A percentile compares a stretch with the other conserved stretches of the same genome.
phyloP scores from a whole-genome alignment of 257 asterid species.

The Lycium barbarum region DNA sequence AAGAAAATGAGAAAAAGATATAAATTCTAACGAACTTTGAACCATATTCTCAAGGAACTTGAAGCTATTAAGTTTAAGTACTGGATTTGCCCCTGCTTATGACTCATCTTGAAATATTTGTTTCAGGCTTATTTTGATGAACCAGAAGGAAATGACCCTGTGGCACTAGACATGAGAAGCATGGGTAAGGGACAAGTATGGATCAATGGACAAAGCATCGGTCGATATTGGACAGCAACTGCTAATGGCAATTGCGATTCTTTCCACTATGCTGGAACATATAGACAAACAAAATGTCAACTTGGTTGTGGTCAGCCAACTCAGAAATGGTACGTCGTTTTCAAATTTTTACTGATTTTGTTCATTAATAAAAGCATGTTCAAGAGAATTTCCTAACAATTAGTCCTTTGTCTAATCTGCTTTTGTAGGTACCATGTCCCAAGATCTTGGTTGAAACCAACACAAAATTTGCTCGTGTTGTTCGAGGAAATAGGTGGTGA shows the following conservation, averaged over 20 bases:
- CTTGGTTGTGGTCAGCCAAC: constrained; percentile 70
- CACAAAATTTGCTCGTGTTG: constrained; percentile 55
- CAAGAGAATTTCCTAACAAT: neutral
- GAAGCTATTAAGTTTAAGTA: neutral
- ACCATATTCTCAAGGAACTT: neutral
- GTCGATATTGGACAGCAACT: constrained; percentile 63
- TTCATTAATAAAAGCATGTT: neutral
- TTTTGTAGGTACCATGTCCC: constrained; percentile 80
- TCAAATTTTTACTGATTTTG: neutral
- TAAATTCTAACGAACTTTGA: neutral
- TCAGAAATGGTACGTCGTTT: constrained; percentile 58
- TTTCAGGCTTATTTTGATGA: constrained; percentile 71
- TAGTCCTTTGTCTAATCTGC: neutral
- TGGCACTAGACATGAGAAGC: constrained; percentile 72
- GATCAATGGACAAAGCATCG: constrained; percentile 84
- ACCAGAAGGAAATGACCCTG: constrained; percentile 70
- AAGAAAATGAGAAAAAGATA: constrained; percentile 5
- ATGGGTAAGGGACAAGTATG: constrained; percentile 87
- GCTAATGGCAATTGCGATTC: constrained; percentile 62
- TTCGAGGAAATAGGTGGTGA: constrained; percentile 76
- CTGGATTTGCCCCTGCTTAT: neutral
- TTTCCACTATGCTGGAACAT: constrained; percentile 65
- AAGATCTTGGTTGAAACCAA: constrained; percentile 73
- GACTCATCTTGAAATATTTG: constrained; percentile 20
- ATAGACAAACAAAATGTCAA: constrained; percentile 61